Evolutionary conservation across 495 filamentous ascomycete genomes (phyloP), one percentile per base, ranked within the genome.

Genomic region (Astrocystis sublimbata): DNA sequence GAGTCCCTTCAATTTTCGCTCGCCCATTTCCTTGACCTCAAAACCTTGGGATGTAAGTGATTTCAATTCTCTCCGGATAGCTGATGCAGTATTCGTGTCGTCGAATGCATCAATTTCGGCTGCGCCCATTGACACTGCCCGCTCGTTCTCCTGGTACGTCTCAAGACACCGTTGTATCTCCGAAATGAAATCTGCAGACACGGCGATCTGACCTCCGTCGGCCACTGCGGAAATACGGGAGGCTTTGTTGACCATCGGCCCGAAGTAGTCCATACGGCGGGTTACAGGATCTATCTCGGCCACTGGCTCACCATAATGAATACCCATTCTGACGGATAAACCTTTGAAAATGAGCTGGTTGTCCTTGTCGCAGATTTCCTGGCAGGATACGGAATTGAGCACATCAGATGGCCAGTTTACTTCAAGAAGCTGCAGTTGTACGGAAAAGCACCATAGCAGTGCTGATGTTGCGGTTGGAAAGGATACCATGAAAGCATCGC

Each of bases 401-500:
- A 99, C 91, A 75, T 99, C 96, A 26, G 89, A 85, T 10, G 94
- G 94, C 94, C 94, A 99, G 68, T 88, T 82, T 19, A 92, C 90
- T 63, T 93, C 88, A 0, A 99, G 83, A 4, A 99, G 85, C 60
- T 88, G 85, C 50, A 82, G 87, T 73, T 99, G 94, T 50, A 97
- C 93, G 55, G 92, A 89, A 76, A 99, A 98, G 63, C 88, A 93
- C 94, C 94, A 99, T 23, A 97, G 81, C 40, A 99, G 78, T 5
- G 94, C 93, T 8, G 92, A 91, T 0, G 94, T 98, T 2, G 92
- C 92, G 1, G 96, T 97, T 4, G 92, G 89, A 75, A 99, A 99
- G 33, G 92, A 94, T 15, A 99, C 94, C 92, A 99, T 97, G 73
- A 99, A 99, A 38, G 96, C 94, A 76, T 99, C 94, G 62, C 94